Evolutionary conservation across 1,139 yeast species (phyloP), one percentile per base, ranked within the genome.

Genomic region (Protomyces pachydermus): DNA sequence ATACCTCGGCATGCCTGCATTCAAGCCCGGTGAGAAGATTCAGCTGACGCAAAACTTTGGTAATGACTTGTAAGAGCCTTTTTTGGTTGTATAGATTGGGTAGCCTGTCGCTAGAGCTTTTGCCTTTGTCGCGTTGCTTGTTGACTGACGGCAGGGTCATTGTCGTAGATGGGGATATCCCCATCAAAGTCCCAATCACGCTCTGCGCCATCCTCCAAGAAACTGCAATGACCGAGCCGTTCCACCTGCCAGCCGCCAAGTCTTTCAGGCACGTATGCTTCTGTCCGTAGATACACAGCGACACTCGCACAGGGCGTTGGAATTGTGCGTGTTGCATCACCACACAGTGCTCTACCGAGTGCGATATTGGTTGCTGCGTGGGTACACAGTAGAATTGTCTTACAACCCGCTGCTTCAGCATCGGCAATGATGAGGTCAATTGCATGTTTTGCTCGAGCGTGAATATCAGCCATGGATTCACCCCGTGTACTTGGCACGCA

Each of bases 1-100:
- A 53, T 95, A 85, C 76, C 79, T 93, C 70, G 98, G 99, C 0
- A 80, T 95, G 65, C 98, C 99, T 9, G 97, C 98, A 3, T 93
- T 93, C 81, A 91, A 90, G 77, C 98, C 98, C 0, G 98, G 98
- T 58, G 95, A 93, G 16, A 54, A 61, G 60, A 61, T 60, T 16
- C 55, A 54, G 42, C n/a, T 65, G 57, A 54, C 58, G 28, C 54
- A 48, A 45, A 65, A 61, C 56, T 61, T 60, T 39, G 66, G 64
- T 16, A 56, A 60, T 12, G 64, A 60, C 38, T 28, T 60, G 45
- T 60, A 39, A 35, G 12, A 3, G 9, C 20, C 23, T 5, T 4
- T 4, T n/a, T 28, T 28, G 32, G 32, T 28, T 28, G 32, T 18
- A 14, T 46, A 20, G 51, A 25, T 9, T n/a, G 51, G 10, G 16